A percentile compares a stretch with the other conserved stretches of the same genome.
These are phyloP conservation scores for Cryptococcus maquisensis DNA, from an alignment of 1,284 basidiomycete species.

Conservation along the genomic window DNA sequence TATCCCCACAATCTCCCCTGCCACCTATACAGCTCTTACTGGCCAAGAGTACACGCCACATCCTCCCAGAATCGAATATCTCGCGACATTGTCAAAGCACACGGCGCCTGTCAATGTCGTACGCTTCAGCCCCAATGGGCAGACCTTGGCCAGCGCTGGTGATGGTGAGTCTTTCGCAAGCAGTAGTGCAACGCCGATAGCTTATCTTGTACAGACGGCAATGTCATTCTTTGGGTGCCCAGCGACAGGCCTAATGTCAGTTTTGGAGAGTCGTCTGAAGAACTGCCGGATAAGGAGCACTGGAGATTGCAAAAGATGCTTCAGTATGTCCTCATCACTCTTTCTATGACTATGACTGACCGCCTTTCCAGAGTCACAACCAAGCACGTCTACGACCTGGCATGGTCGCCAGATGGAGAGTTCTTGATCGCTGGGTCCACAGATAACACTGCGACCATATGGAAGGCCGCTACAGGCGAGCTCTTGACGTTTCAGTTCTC, in stretches of 20 bases:
- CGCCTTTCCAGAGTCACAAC: conserved; percentile 54
- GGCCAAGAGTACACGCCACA: conserved; percentile 53
- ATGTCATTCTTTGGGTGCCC: conserved; percentile 92
- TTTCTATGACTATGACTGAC: not conserved
- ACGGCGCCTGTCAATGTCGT: conserved; percentile 96
- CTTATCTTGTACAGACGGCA: conserved; percentile 65
- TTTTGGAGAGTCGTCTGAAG: conserved; percentile 74
- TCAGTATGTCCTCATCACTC: conserved; percentile 53
- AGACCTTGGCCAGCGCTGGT: conserved; percentile 85
- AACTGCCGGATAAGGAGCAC: conserved; percentile 85
- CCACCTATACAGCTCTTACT: conserved; percentile 57
- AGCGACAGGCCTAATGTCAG: conserved; percentile 67
- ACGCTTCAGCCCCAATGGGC: conserved; percentile 92
- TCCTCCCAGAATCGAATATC: conserved; percentile 89
- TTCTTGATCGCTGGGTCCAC: conserved; percentile 92
- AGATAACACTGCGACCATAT: conserved; percentile 74
- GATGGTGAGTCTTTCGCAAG: conserved; percentile 64
- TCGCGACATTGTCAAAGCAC: conserved; percentile 88
- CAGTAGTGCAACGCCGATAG: not conserved
- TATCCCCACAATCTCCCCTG: conserved; percentile 59
- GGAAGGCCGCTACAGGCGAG: conserved; percentile 45
- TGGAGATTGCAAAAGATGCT: conserved; percentile 91
- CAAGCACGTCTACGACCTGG: conserved; percentile 95
- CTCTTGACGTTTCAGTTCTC: not conserved
- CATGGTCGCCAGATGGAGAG: conserved; percentile 94